A percentile compares a stretch with the other conserved stretches of the same genome.
These are phyloP conservation scores for Collybia sordida DNA, from an alignment of 768 basidiomycete genomes.

Conservation along the genomic window DNA sequence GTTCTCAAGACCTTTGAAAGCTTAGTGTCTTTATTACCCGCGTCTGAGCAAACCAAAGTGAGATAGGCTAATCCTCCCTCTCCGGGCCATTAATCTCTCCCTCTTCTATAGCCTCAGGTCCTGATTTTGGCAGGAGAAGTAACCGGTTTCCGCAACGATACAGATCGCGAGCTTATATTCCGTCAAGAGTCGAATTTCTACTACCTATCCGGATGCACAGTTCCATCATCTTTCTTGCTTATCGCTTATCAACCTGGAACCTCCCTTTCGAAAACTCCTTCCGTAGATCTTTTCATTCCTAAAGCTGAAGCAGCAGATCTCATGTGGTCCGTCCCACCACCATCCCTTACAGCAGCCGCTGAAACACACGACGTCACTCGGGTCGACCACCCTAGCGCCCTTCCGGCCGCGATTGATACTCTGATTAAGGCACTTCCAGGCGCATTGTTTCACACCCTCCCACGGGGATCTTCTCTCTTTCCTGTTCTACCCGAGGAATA, in stretches of 20 bases:
- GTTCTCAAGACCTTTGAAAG: slow-evolving; percentile 51
- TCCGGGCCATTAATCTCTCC: neutral
- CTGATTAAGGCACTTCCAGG: slow-evolving; percentile 48
- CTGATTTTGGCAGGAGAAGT: slow-evolving; percentile 65
- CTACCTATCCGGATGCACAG: slow-evolving; percentile 79
- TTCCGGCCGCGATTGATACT: slow-evolving; percentile 46
- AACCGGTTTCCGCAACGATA: slow-evolving; percentile 72
- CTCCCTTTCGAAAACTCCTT: slow-evolving; percentile 37
- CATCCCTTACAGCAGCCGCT: slow-evolving; percentile 52
- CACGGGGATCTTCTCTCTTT: slow-evolving; percentile 49
- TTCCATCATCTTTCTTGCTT: slow-evolving; percentile 71
- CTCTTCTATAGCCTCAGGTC: slow-evolving; percentile 57
- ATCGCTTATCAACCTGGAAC: slow-evolving; percentile 54
- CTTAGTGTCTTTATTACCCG: slow-evolving; percentile 49
- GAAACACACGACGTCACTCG: slow-evolving; percentile 60
- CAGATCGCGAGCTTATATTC: slow-evolving; percentile 78
- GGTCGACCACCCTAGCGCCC: slow-evolving; percentile 46
- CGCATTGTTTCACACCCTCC: slow-evolving; percentile 68
- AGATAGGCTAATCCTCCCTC: neutral
- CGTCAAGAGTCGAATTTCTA: slow-evolving; percentile 81
- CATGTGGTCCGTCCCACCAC: slow-evolving; percentile 89
- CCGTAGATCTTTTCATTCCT: slow-evolving; percentile 75
- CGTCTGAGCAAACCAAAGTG: slow-evolving; percentile 53
- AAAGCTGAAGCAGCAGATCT: slow-evolving; percentile 68
- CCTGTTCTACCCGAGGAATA: slow-evolving; percentile 48